Base-by-base conservation (phyloP, 1,284 basidiomycete genomes). In the Tilletia caries region DNA sequence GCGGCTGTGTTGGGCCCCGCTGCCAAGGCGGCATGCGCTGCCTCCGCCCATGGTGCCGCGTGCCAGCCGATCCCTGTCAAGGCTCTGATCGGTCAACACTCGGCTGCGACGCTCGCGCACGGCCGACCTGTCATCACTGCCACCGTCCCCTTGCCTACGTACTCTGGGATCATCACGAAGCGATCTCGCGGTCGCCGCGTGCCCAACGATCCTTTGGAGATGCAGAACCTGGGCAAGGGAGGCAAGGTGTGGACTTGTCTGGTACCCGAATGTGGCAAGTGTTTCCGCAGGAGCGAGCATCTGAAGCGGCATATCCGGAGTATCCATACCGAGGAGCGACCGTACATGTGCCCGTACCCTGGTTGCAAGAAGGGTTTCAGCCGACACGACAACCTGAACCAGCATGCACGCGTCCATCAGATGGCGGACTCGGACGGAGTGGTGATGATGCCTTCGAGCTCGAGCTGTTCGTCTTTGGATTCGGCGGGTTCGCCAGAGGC, bases 181-280 rank as follows among this genome's bases (percentile, higher is more conserved):
- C 72, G 78, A 23, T 77, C 76, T 23, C 73, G 79, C 43, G 79
- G 79, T 27, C 72, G 79, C 29, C 73, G 78, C 25, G 79, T 80
- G 48, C 79, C 79, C 60, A 79, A 71, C 73, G 79, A 79, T 68
- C 78, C 78, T 37, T 74, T 78, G 65, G 78, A 79, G 74, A 74
- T 80, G 71, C 76, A 74, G 71, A 79, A 80, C 68, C 73, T 80
- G 50, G 78, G 78, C 65, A 80, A 80, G 75, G 76, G 76, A 50
- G 79, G 78, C 68, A 79, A 78, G 71, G 75, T 80, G n/a, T 79
- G 79, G 71, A 78, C 76, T 18, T 80, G 79, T 77, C 77, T 78
- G 65, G 79, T 80, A 20, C 77, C 76, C 33, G 79, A 78, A 48
- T 80, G 79, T 46, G 78, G 78, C 67, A 80, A 80, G 69, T 78